These are phyloP conservation scores for Selaginella tamariscina DNA, from an alignment of 75 land plant genomes.

Conservation along the genomic window DNA sequence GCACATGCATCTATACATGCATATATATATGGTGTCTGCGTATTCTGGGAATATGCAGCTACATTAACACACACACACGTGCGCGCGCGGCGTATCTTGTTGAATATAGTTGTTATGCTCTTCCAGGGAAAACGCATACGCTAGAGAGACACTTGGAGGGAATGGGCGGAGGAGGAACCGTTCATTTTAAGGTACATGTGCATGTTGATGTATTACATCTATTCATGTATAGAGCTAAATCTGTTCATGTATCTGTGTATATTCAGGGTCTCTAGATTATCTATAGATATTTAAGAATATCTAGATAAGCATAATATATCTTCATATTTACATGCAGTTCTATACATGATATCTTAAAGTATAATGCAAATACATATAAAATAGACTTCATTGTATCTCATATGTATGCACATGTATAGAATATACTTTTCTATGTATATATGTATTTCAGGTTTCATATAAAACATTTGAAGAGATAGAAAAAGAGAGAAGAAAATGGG, in stretches of 20 bases:
- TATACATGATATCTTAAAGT: neutral
- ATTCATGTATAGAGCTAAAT: too few species aligned
- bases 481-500: slow-evolving; percentile 51
- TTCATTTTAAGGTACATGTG: slow-evolving; percentile 59
- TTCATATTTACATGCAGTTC: too few species aligned
- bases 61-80: too few species aligned
- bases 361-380: neutral
- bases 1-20: too few species aligned
- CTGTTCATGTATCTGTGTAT: too few species aligned
- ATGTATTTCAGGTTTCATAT: slow-evolving; percentile 52
- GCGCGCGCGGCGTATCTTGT: neutral
- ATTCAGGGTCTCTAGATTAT: too few species aligned
- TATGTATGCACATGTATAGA: too few species aligned
- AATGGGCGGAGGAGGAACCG: slow-evolving; percentile 74
- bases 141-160: slow-evolving; percentile 70
- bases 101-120: neutral
- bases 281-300: too few species aligned
- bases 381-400: too few species aligned
- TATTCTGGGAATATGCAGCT: too few species aligned
- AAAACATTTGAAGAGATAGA: slow-evolving; percentile 56
- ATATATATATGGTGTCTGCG: too few species aligned
- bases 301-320: too few species aligned
- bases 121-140: slow-evolving; percentile 59
- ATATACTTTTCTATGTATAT: neutral
- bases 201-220: neutral